Percentiles rank a stretch among this genome's conserved stretches.
Conservation (phyloP, 148 eudicot genomes). For the Spergularia marina region DNA sequence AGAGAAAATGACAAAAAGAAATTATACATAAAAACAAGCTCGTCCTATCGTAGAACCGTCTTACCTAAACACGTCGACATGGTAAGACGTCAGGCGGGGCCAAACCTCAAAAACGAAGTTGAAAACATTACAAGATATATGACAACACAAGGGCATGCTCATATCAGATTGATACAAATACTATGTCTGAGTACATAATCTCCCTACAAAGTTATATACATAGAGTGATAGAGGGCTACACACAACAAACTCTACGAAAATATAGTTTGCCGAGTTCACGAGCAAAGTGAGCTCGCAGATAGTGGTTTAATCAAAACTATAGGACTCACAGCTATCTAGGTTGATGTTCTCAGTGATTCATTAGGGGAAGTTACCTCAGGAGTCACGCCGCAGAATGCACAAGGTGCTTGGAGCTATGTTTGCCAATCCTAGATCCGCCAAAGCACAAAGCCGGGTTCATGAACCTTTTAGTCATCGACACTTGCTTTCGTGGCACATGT, state of each 20-base stretch:
- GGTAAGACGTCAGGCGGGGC: background rate
- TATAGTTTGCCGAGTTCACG: background rate
- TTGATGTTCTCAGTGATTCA: background rate
- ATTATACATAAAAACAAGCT: no score
- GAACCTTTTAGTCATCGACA: conserved; percentile 33
- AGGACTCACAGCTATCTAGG: conserved; percentile 8
- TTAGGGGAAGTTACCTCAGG: background rate
- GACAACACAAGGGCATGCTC: background rate
- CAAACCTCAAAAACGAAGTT: background rate
- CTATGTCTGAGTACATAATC: background rate
- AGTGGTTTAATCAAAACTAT: conserved; percentile 21
- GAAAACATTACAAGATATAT: background rate
- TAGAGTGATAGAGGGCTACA: conserved; percentile 5
- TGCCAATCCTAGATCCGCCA: conserved; percentile 41
- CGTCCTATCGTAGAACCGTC: background rate
- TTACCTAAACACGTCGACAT: background rate
- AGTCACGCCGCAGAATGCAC: conserved; percentile 18
- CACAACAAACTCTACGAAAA: conserved; percentile 10
- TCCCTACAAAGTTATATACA: conserved; percentile 20
- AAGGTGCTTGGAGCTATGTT: conserved; percentile 20
- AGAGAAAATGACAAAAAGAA: background rate
- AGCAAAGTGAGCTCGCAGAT: conserved; percentile 26
- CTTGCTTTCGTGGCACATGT: conserved; percentile 28
- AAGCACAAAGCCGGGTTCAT: conserved; percentile 59
- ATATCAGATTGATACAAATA: background rate